phyloP scores from a whole-genome alignment of 805 yeast genomes.

The Pichia exigua region DNA sequence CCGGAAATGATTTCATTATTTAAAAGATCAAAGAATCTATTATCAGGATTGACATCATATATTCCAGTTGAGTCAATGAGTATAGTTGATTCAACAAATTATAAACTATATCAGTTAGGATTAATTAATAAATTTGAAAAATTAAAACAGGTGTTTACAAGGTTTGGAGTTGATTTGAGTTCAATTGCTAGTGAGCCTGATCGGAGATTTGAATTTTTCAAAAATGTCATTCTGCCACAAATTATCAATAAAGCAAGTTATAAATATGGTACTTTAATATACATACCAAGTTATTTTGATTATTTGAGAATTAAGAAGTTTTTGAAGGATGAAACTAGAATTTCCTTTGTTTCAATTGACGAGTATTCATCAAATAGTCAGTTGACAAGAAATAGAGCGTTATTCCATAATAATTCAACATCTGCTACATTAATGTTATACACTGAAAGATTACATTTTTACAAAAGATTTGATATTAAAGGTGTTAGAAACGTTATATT shows the following conservation, averaged over 20 bases:
- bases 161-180: conserved; percentile 45
- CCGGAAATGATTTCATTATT: conserved; percentile 72
- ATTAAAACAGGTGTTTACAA: conserved; percentile 60
- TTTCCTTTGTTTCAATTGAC: conserved; percentile 64
- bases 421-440: conserved; percentile 58
- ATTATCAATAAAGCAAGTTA: conserved; percentile 50
- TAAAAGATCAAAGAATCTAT: conserved; percentile 35
- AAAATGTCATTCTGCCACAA: conserved; percentile 67
- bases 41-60: conserved; percentile 50
- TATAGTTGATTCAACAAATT: conserved; percentile 51
- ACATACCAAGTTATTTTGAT: conserved; percentile 82
- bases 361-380: conserved; percentile 78
- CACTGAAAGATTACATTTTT: conserved; percentile 91
- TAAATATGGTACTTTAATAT: conserved; percentile 70
- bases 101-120: conserved; percentile 22
- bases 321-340: conserved; percentile 52
- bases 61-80: conserved; percentile 38
- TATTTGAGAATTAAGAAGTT: conserved; percentile 71
- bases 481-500: conserved; percentile 81
- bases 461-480: conserved; percentile 71
- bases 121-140: conserved; percentile 32
- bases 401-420: conserved; percentile 42
- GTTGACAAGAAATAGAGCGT: conserved; percentile 59
- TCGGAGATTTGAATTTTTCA: conserved; percentile 73
- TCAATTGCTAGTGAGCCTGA: conserved; percentile 66